Evolutionary conservation across 257 asterid species (phyloP).

Genomic region (Gentiana macrophylla): DNA sequence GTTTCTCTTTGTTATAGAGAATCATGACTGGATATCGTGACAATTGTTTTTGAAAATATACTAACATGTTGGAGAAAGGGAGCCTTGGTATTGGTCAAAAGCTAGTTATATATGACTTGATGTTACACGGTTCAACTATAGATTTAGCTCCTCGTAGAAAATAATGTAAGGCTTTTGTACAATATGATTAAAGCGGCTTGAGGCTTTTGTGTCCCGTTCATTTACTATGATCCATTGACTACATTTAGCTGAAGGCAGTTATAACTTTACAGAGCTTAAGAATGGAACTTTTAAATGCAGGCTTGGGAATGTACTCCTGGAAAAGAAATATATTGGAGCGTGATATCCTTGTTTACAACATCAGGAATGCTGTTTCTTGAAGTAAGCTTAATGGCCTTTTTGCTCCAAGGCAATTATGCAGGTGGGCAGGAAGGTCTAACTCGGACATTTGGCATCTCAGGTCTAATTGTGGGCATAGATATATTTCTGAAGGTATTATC

Average conservation of each 20-base stretch:
- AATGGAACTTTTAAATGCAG: conserved; percentile 7
- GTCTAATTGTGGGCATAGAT: conserved; percentile 30
- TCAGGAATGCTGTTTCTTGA: conserved; percentile 40
- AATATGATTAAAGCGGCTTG: too few species aligned
- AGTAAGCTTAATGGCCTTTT: conserved; percentile 38
- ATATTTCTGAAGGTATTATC: conserved; percentile 26
- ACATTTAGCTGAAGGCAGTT: too few species aligned
- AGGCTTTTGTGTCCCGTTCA: too few species aligned
- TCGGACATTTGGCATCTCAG: conserved; percentile 31
- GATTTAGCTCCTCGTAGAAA: too few species aligned
- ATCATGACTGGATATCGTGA: too few species aligned
- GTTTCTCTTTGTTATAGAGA: too few species aligned
- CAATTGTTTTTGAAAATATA: too few species aligned
- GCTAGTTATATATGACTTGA: too few species aligned
- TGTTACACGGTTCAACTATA: too few species aligned
- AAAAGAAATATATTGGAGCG: conserved; percentile 27
- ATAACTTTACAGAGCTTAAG: background rate
- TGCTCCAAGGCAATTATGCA: conserved; percentile 36
- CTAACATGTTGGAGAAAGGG: too few species aligned
- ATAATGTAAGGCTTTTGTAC: too few species aligned
- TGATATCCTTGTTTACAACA: conserved; percentile 28
- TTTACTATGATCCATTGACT: background rate
- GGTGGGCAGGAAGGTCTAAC: conserved; percentile 37
- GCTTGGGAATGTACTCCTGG: conserved; percentile 34
- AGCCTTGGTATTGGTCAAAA: too few species aligned